These are phyloP conservation scores for Penicillium thymicola DNA, from an alignment of 2,329 filamentous ascomycete genomes.

Conservation along the genomic window DNA sequence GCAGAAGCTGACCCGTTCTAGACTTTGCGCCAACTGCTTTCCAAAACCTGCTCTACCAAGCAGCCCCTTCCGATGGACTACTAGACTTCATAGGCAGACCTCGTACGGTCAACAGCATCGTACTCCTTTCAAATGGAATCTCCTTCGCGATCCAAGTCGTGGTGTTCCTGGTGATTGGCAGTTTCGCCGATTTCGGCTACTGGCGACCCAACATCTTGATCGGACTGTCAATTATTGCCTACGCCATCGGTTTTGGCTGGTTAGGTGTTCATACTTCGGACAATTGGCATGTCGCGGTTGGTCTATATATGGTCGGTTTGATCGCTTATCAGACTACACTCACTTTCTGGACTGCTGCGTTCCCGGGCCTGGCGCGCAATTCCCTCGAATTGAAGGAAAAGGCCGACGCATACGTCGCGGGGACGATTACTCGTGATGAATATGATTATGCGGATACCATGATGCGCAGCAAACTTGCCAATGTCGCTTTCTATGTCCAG, in stretches of 20 bases:
- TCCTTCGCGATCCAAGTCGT: slow-evolving; percentile 65
- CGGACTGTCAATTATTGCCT: slow-evolving; percentile 59
- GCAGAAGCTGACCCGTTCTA: slow-evolving; percentile 11
- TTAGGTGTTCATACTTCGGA: slow-evolving; percentile 59
- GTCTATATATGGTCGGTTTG: slow-evolving; percentile 63
- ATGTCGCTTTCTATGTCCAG: slow-evolving; percentile 63
- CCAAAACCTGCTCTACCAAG: slow-evolving; percentile 62
- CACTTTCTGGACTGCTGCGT: slow-evolving; percentile 67
- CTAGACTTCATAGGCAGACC: slow-evolving; percentile 55
- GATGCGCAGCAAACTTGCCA: slow-evolving; percentile 62
- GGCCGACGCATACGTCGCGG: slow-evolving; percentile 49
- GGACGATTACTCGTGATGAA: slow-evolving; percentile 56
- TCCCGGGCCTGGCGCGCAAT: slow-evolving; percentile 57
- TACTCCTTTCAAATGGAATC: slow-evolving; percentile 64
- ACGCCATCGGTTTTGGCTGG: slow-evolving; percentile 64
- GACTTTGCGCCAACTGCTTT: slow-evolving; percentile 63
- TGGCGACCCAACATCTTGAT: slow-evolving; percentile 63
- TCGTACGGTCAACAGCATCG: slow-evolving; percentile 63
- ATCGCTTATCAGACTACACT: slow-evolving; percentile 65
- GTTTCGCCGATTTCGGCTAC: slow-evolving; percentile 60
- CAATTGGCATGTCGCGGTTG: slow-evolving; percentile 60
- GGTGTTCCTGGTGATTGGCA: slow-evolving; percentile 46
- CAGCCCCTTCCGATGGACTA: slow-evolving; percentile 53
- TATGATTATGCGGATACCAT: slow-evolving; percentile 61
- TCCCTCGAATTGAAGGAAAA: slow-evolving; percentile 50